These are phyloP conservation scores for Calocybe cyanea DNA, from an alignment of 768 basidiomycete genomes.

Conservation along the genomic window DNA sequence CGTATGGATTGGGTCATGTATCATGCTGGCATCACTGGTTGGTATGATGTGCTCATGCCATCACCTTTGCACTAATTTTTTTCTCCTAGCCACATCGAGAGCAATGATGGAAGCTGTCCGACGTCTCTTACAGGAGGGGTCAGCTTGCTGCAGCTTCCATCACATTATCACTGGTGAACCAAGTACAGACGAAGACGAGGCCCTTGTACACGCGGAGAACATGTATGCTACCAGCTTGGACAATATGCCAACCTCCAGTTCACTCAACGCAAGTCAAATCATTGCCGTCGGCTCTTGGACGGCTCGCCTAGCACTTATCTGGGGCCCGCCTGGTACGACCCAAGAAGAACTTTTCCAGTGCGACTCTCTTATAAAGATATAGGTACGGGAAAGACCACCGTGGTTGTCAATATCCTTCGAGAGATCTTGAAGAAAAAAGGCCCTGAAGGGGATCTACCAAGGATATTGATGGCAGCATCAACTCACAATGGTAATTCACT, in stretches of 20 bases:
- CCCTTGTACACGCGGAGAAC: too few species aligned
- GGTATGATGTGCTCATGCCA: slow-evolving; percentile 11
- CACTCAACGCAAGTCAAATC: slow-evolving; percentile 54
- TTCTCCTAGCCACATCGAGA: slow-evolving; percentile 46
- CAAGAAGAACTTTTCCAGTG: neutral
- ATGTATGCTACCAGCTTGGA: neutral
- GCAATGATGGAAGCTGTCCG: slow-evolving; percentile 65
- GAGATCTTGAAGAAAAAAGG: slow-evolving; percentile 28
- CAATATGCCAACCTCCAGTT: slow-evolving; percentile 2
- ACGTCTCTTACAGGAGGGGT: slow-evolving; percentile 39
- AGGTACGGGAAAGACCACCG: slow-evolving; percentile 74
- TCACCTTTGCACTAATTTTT: neutral
- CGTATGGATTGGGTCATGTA: slow-evolving; percentile 65
- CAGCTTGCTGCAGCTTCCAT: slow-evolving; percentile 47
- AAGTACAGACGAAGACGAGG: slow-evolving; percentile 3
- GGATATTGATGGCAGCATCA: slow-evolving; percentile 68
- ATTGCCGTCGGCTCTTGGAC: slow-evolving; percentile 43
- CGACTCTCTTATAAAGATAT: neutral
- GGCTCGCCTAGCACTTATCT: slow-evolving; percentile 51
- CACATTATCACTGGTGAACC: slow-evolving; percentile 38
- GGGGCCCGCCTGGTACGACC: slow-evolving; percentile 63
- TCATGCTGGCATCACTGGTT: slow-evolving; percentile 56
- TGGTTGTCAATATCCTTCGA: slow-evolving; percentile 58
- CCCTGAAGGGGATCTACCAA: slow-evolving; percentile 24
- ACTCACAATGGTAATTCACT: slow-evolving; percentile 55